Conservation (phyloP, 1,139 yeast species). For the Candida tropicalis region DNA sequence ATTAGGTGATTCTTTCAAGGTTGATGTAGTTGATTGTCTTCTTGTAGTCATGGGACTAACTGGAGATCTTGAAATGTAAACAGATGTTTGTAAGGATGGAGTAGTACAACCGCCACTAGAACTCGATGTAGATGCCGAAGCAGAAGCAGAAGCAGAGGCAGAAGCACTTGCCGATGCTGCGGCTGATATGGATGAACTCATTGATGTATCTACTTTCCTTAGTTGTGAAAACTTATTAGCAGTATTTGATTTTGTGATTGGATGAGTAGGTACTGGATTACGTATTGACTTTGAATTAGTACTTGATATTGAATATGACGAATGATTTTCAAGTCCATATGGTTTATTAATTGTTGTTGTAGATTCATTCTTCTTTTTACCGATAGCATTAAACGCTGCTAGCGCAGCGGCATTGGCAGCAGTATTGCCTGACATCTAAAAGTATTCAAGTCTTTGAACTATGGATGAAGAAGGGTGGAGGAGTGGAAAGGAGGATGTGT, state of each 20-base stretch:
- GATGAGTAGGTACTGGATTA: constrained; percentile 5
- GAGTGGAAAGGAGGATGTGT: too few species aligned
- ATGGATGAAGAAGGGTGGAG: background rate
- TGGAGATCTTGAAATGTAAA: background rate
- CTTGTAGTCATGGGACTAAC: background rate
- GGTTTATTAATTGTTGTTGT: background rate
- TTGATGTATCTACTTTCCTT: constrained; percentile 5
- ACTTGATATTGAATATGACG: constrained; percentile 4
- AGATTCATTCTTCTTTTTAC: constrained; percentile 16
- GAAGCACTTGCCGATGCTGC: constrained; percentile 3
- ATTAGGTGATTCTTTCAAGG: background rate
- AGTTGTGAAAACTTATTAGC: constrained; percentile 6
- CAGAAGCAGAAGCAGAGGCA: constrained; percentile 3
- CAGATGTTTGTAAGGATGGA: background rate
- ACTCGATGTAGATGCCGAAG: constrained; percentile 4
- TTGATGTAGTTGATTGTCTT: background rate
- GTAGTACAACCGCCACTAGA: too few species aligned
- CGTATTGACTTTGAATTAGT: constrained; percentile 5
- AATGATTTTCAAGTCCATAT: constrained; percentile 5
- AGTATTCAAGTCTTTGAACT: too few species aligned
- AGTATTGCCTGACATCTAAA: constrained; percentile 10
- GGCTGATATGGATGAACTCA: constrained; percentile 1
- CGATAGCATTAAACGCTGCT: constrained; percentile 32
- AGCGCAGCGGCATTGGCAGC: constrained; percentile 38
- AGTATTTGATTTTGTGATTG: background rate